These are phyloP conservation scores for Funneliformis mosseae DNA, from an alignment of 192 early-diverging fungal genomes.

Conservation along the genomic window DNA sequence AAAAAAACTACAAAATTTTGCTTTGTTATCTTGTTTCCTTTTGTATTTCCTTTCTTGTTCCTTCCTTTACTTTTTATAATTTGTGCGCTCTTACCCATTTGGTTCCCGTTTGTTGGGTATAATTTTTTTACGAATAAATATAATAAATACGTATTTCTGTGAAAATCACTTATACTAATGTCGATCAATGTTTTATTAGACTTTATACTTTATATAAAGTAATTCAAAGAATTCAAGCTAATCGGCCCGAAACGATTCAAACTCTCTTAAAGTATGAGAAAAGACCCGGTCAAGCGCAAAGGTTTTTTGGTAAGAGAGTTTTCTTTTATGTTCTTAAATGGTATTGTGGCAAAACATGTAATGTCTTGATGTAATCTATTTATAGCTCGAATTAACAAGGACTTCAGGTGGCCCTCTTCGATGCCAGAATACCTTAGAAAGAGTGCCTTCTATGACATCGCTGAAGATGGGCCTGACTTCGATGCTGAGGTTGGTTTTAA, in stretches of 20 bases:
- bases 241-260: constrained; percentile 23
- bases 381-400: constrained; percentile 26
- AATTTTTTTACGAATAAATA: background rate
- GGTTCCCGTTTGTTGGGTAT: background rate
- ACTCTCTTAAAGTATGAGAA: background rate
- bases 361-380: constrained; percentile 19
- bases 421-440: constrained; percentile 27
- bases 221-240: no score
- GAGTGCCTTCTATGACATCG: constrained; percentile 6
- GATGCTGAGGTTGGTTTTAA: constrained; percentile 18
- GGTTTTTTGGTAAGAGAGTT: constrained; percentile 13
- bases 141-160: background rate
- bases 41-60: background rate
- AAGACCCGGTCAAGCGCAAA: constrained; percentile 4
- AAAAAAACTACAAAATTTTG: no score
- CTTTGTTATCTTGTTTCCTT: background rate
- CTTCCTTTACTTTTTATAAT: background rate
- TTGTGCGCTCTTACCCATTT: background rate
- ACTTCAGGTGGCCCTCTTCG: constrained; percentile 25
- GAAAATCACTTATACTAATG: background rate
- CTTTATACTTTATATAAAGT: no score
- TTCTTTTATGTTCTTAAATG: constrained; percentile 16
- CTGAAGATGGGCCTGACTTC: constrained; percentile 3
- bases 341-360: constrained; percentile 23
- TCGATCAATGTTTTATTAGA: no score